These are phyloP conservation scores for Venturia asperata DNA, from an alignment of 2,329 filamentous ascomycete genomes.

Conservation along the genomic window DNA sequence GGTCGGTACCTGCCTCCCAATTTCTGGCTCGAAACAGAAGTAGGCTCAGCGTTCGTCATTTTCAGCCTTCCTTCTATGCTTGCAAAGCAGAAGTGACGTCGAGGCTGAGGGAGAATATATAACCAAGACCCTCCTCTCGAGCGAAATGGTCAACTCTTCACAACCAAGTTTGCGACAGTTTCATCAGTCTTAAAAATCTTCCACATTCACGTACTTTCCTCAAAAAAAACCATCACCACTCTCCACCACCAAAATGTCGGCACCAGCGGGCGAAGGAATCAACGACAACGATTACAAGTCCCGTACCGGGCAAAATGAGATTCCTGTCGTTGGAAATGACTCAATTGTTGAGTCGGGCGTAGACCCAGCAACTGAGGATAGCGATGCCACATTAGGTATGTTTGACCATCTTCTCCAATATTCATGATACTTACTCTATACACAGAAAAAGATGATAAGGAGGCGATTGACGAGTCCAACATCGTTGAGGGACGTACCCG, in stretches of 20 bases:
- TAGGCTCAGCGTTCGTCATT: not conserved
- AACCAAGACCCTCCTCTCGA: not conserved
- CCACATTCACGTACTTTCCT: not conserved
- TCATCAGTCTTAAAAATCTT: not conserved
- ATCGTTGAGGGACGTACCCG: constrained; percentile 34
- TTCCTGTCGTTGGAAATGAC: constrained; percentile 14
- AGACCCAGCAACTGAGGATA: not conserved
- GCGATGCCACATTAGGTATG: constrained; percentile 16
- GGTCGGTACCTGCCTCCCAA: not conserved
- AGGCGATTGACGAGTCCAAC: constrained; percentile 35
- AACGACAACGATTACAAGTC: constrained; percentile 17
- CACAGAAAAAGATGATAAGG: constrained; percentile 32
- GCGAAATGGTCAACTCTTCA: too few relatives aligned
- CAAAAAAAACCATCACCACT: not conserved
- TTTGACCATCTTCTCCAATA: not conserved
- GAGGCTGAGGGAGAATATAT: not conserved
- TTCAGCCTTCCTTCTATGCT: not conserved
- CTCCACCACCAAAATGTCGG: not conserved
- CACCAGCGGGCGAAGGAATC: constrained; percentile 13
- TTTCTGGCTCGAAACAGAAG: not conserved
- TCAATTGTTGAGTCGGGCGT: not conserved
- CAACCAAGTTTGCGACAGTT: too few relatives aligned
- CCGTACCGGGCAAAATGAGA: constrained; percentile 18
- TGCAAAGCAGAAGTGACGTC: not conserved
- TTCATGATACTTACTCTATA: not conserved